Percentiles rank a stretch among this genome's conserved stretches.
phyloP scores from a whole-genome alignment of 2,329 filamentous ascomycete genomes.

The Chrysoporthe deuterocubensis region DNA sequence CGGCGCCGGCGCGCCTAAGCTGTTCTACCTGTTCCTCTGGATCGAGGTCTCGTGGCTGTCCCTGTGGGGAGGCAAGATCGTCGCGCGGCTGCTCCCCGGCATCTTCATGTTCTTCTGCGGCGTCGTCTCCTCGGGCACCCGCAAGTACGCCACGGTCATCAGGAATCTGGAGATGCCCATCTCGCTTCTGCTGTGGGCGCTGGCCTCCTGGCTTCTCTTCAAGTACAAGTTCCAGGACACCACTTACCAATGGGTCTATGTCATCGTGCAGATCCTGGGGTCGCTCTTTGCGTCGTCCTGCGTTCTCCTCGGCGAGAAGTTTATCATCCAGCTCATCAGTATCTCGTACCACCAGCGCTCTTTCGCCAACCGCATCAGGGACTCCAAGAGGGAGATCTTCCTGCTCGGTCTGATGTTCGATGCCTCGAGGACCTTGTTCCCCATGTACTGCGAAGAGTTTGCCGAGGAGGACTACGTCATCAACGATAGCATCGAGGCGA shows the following conservation, averaged over 20 bases:
- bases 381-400: constrained; percentile 84
- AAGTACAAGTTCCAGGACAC: constrained; percentile 53
- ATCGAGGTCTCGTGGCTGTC: constrained; percentile 70
- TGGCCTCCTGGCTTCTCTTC: constrained; percentile 66
- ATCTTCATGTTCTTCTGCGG: constrained; percentile 72
- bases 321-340: constrained; percentile 80
- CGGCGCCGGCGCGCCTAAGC: constrained; percentile 37
- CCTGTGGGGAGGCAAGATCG: constrained; percentile 69
- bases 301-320: constrained; percentile 76
- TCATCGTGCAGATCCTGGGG: constrained; percentile 67
- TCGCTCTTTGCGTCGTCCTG: constrained; percentile 70
- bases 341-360: constrained; percentile 86
- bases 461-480: constrained; percentile 90
- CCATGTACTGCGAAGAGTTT: constrained; percentile 90
- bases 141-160: constrained; percentile 71
- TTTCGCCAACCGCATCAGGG: constrained; percentile 81
- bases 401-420: constrained; percentile 87
- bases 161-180: constrained; percentile 67
- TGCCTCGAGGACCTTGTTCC: constrained; percentile 85
- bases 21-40: constrained; percentile 70
- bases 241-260: constrained; percentile 56
- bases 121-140: constrained; percentile 69
- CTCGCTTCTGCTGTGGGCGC: constrained; percentile 70
- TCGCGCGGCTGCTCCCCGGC: constrained; percentile 62
- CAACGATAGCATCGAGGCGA: constrained; percentile 77